Base-by-base conservation (phyloP, 352 stramenopile species). In the Phytopythium sindhum region DNA sequence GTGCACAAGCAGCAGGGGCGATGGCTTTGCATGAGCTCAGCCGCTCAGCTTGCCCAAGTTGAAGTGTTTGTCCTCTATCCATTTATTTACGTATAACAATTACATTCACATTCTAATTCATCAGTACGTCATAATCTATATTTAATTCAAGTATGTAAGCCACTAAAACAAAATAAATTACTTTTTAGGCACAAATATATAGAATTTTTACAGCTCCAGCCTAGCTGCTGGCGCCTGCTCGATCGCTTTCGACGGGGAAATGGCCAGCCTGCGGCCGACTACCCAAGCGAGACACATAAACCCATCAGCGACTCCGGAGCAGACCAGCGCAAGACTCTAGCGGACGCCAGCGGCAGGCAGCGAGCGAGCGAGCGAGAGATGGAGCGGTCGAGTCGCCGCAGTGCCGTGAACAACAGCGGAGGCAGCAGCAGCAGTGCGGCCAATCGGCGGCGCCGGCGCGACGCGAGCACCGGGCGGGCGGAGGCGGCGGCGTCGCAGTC, bases 301-400 rank as follows among this genome's bases (percentile, higher is more conserved):
- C 8, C n/a, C n/a, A 50, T 50, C 35, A 17, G 10, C 35, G 35
- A 42, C 35, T 8, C 35, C 10, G 10, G 35, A 42, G 35, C 35
- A 51, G 45, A n/a, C n/a, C n/a, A 1, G n/a, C 45, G 45, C 9
- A 19, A 52, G 26, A 52, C 10, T 52, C 10, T 19, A 24, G 1
- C 45, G 9, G 31, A 35, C 31, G 8, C 31, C 31, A 35, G 31
- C 31, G n/a, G n/a, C n/a, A n/a, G n/a, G n/a, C n/a, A n/a, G n/a
- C n/a, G n/a, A n/a, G 31, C 31, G 4, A 35, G 31, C 31, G 8
- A 35, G 31, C 31, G 31, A 8, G 8, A 8, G n/a, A 88, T 86
- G 79, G 71, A 90, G 61, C 78, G 80, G 31, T 65, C 77, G 28
- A 91, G 69, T 45, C 80, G 82, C 58, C 78, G 77, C 59, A 80